These are phyloP conservation scores for Phytophthora gonapodyides DNA, from an alignment of 352 stramenopile genomes.

Conservation along the genomic window DNA sequence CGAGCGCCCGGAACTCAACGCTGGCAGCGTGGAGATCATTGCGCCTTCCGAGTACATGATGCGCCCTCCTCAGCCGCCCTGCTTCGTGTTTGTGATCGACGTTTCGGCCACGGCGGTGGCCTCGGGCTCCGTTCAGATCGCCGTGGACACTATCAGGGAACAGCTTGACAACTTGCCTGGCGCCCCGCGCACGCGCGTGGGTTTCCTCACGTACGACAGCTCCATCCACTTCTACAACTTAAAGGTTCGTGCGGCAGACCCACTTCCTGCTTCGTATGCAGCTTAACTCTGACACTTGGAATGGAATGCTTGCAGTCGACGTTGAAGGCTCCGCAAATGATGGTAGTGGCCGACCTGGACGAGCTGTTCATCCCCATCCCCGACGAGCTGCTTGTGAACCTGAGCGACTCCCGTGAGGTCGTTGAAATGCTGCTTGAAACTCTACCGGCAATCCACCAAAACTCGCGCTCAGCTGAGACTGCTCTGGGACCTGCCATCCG, in stretches of 20 bases:
- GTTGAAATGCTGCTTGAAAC: slow-evolving; percentile 96
- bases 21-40: slow-evolving; percentile 85
- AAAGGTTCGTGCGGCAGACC: slow-evolving; percentile 48
- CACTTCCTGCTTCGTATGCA: background rate
- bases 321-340: slow-evolving; percentile 88
- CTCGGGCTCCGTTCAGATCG: slow-evolving; percentile 72
- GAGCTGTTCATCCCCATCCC: slow-evolving; percentile 91
- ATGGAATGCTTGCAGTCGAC: slow-evolving; percentile 47
- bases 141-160: slow-evolving; percentile 77
- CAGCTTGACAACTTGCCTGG: slow-evolving; percentile 83
- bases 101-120: slow-evolving; percentile 78
- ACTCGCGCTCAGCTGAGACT: slow-evolving; percentile 78
- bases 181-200: slow-evolving; percentile 73
- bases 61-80: slow-evolving; percentile 85
- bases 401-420: slow-evolving; percentile 93
- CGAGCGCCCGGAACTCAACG: slow-evolving; percentile 84
- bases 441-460: slow-evolving; percentile 91
- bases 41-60: slow-evolving; percentile 91
- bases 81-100: slow-evolving; percentile 91
- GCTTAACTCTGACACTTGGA: slow-evolving; percentile 39
- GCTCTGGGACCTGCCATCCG: slow-evolving; percentile 90
- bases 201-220: slow-evolving; percentile 89
- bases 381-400: slow-evolving; percentile 98
- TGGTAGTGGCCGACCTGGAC: slow-evolving; percentile 87
- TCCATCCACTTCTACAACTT: slow-evolving; percentile 91